Evolutionary conservation across 1,139 yeast species (phyloP).

Genomic region (Yarrowia galli): DNA sequence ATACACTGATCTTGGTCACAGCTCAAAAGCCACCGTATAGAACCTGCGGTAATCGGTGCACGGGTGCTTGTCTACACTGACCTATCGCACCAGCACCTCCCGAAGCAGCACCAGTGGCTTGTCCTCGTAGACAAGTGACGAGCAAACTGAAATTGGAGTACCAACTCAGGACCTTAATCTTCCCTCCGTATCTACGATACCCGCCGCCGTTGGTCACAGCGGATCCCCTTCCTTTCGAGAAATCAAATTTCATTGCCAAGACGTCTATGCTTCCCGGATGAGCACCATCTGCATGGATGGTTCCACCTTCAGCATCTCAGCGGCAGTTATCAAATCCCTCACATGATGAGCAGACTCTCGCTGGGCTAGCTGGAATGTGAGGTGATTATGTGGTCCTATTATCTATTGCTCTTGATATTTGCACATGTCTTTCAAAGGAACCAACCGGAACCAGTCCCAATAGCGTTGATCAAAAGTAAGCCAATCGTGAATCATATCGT

Average conservation of each 20-base stretch:
- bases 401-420: background rate
- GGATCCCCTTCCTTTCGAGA: background rate
- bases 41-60: too few species aligned
- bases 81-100: too few species aligned
- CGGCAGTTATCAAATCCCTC: slow-evolving; percentile 13
- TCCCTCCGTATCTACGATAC: slow-evolving; percentile 12
- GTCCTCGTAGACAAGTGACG: background rate
- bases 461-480: background rate
- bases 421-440: background rate
- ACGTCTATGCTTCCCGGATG: slow-evolving; percentile 18
- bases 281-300: slow-evolving; percentile 3
- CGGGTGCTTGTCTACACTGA: too few species aligned
- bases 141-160: background rate
- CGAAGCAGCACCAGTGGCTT: background rate
- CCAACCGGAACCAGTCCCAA: background rate
- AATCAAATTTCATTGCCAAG: background rate
- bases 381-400: background rate
- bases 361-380: slow-evolving; percentile 1
- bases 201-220: background rate
- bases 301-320: slow-evolving; percentile 14
- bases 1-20: too few species aligned
- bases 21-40: too few species aligned
- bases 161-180: background rate
- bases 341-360: background rate
- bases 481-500: slow-evolving; percentile 13